Evolutionary conservation across 2,329 filamentous ascomycete genomes (phyloP), one percentile per base, ranked within the genome.

Genomic region (Cercospora nicotianae): DNA sequence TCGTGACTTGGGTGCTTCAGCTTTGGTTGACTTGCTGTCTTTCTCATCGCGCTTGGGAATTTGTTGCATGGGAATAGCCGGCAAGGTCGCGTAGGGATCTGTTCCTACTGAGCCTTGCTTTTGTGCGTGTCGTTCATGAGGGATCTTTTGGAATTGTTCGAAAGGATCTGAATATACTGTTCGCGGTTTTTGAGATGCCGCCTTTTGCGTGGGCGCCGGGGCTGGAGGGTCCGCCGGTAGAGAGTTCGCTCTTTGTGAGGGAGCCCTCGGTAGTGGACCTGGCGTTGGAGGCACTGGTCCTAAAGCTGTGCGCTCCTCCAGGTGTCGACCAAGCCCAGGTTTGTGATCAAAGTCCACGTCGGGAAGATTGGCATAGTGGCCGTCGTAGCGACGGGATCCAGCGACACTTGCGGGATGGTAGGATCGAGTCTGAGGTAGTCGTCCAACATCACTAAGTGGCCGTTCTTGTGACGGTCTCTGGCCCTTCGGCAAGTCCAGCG

Each of bases 71-170:
- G 48, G 48, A 9, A 55, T 13, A 18, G 18, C 31, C 3, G 62
- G 48, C 31, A 57, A n/a, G 3, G 42, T 39, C 28, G 61, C 66
- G 62, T 64, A 62, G 12, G 61, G 61, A 58, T 67, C 66, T 18
- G 62, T 31, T 26, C 45, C 53, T 1, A 36, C 51, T 5, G 63
- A 63, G 23, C 33, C 30, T 18, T 3, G 18, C 30, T 31, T 57
- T 8, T 60, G 39, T 42, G 61, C 18, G 12, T 53, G 59, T 0
- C 30, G 57, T 12, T 60, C 59, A 18, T 20, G 60, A 31, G 60
- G 39, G 23, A 63, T 53, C 20, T 20, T 42, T 20, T 51, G 45
- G n/a, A 53, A 53, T 12, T 53, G 42, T 23, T 51, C 60, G 39
- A 64, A 67, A 10, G 60, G 60, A 57, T 61, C 62, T 3, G 33